Base-by-base conservation (phyloP, 768 basidiomycete genomes). In the Rhodotorula babjevae region DNA sequence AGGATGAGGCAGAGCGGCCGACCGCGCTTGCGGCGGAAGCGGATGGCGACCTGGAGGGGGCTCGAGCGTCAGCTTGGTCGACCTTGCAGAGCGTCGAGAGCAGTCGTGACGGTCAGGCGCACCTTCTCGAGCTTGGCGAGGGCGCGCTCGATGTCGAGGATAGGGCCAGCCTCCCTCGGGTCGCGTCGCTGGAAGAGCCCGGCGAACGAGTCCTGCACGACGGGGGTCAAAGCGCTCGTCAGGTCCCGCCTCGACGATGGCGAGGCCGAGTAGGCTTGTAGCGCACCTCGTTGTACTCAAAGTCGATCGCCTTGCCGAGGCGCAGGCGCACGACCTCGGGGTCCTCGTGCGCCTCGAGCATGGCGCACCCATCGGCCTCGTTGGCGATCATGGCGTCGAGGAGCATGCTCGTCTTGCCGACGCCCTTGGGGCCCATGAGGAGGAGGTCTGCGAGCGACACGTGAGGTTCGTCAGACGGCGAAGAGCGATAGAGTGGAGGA, bases 271-370 rank as follows among this genome's bases (percentile, higher is more conserved):
- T 9, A 9, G 36, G 9, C 36, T 4, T 36, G 36, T 9, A 3
- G 11, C 62, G 18, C 55, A 63, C 90, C 81, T 91, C 90, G 72
- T 89, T 88, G 82, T 85, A 93, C 79, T 95, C 92, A 77, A 88
- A 92, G 77, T 92, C 90, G 55, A 93, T 82, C 19, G 90, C 88
- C 80, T 92, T 92, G 60, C 92, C 92, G 36, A 95, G 84, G 55
- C 91, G 87, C 53, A 93, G 84, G 21, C 82, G 75, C 82, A 94
- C 92, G 46, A 93, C 90, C 80, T 92, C 90, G 27, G 93, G 83
- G 81, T 92, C 90, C 29, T 90, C 90, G 80, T 92, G 91, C 23
- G 89, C 91, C 79, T 91, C 90, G 78, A 87, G 89, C 82, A 91
- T 85, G 16, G 88, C 86, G 40, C 90, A 86, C 8, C 79, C 79